Conservation (phyloP, 208 protist species). For the Angomonas deanei region DNA sequence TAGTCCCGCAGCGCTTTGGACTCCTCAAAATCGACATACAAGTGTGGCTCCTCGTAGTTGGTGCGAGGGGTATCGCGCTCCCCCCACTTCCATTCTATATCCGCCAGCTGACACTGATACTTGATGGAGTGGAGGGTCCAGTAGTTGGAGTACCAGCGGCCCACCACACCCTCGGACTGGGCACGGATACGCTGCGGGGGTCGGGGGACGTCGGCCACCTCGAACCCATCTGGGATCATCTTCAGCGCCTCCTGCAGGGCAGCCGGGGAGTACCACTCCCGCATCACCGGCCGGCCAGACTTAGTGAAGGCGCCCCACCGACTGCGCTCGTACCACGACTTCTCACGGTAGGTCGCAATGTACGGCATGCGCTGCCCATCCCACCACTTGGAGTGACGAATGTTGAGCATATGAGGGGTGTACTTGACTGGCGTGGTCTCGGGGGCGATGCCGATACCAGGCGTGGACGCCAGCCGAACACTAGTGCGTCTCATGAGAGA, state of each 20-base stretch:
- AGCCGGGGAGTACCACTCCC: conserved; percentile 66
- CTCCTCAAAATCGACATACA: conserved; percentile 89
- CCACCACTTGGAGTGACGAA: conserved; percentile 80
- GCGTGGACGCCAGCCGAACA: conserved; percentile 45
- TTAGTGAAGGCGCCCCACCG: conserved; percentile 51
- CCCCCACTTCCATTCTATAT: conserved; percentile 75
- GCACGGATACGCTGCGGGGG: conserved; percentile 83
- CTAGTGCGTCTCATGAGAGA: conserved; percentile 30
- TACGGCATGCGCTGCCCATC: conserved; percentile 54
- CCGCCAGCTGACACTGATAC: conserved; percentile 79
- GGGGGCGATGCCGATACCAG: conserved; percentile 79
- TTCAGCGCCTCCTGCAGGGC: conserved; percentile 62
- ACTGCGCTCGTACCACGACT: conserved; percentile 70
- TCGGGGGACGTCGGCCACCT: conserved; percentile 72
- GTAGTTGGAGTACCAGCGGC: conserved; percentile 90
- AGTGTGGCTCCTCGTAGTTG: conserved; percentile 88
- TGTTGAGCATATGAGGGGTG: conserved; percentile 85
- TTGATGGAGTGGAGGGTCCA: conserved; percentile 87
- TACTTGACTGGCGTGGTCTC: conserved; percentile 90
- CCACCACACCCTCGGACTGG: conserved; percentile 83
- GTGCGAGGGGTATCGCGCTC: conserved; percentile 70
- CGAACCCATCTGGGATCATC: conserved; percentile 79
- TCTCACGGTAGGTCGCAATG: conserved; percentile 73
- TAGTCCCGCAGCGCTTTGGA: conserved; percentile 85
- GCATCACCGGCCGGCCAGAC: conserved; percentile 48